Evolutionary conservation across 768 basidiomycete species (phyloP).

Genomic region (Fistulinella prunicolor): DNA sequence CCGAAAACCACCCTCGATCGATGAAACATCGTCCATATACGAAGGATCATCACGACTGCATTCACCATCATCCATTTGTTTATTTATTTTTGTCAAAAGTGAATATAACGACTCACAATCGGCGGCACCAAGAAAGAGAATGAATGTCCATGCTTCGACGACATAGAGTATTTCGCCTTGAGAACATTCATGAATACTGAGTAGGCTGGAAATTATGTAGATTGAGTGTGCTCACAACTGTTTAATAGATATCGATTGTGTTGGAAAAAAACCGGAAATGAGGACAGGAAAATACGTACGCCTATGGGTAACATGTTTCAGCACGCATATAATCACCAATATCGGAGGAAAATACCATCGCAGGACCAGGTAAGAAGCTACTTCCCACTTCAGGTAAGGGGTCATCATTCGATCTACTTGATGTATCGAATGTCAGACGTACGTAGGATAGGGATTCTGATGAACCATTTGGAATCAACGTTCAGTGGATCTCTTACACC

Average conservation of each 20-base stretch:
- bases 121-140: not conserved
- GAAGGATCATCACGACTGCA: not conserved
- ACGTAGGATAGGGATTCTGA: slow-evolving; percentile 2
- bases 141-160: not conserved
- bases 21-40: not conserved
- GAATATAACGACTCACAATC: not conserved
- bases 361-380: slow-evolving; percentile 1
- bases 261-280: not conserved
- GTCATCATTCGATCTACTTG: not conserved
- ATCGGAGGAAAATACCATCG: not conserved
- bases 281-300: not conserved
- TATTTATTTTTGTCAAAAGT: not conserved
- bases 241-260: not conserved
- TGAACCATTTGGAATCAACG: not conserved
- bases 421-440: not conserved
- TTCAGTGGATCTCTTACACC: not conserved
- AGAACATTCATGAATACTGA: not conserved
- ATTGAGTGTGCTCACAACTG: not conserved
- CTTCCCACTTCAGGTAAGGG: not conserved
- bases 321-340: not conserved
- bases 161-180: not conserved
- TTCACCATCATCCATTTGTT: not conserved
- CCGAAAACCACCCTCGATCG: not conserved
- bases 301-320: not conserved
- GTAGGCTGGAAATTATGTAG: not conserved